Evolutionary conservation across 306 rosid genomes (phyloP), one percentile per base, ranked within the genome.

Genomic region (Dryas alaskensis): DNA sequence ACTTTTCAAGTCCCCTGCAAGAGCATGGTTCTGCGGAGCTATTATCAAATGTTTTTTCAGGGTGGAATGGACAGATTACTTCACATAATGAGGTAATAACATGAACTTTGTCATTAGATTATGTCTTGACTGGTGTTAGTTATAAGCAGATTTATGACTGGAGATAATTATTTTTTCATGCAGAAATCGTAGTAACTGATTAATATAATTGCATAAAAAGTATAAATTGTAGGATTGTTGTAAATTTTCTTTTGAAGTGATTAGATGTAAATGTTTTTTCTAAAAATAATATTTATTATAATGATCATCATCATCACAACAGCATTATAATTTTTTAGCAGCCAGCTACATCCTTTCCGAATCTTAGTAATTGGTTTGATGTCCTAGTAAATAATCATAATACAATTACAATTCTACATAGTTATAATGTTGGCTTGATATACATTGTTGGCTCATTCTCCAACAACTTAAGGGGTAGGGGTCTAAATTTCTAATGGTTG

Each of bases 81-180:
- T 78, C 46, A 52, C 88, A 68, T 47, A 73, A 76, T 77, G 89
- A 91, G 92, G 97, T 91, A 81, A 67, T 67, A 67, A 76, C 67
- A 70, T 69, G 60, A 47, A 60, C 55, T 43, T 63, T 46, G 31
- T 10, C 16, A 16, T 43, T 49, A 47, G 11, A 50, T 45, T 67
- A 67, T 7, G 72, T 5, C 45, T 69, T 40, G 27, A 69, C 48
- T 69, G 60, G 14, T 8, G 5, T 16, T 49, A 51, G 48, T 69
- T 16, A 13, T 50, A 8, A 49, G 19, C 37, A 69, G 47, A 37
- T 51, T 4, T 49, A 6, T 8, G 14, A 31, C 31, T 16, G 31
- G 10, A 47, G 19, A 17, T 6, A 66, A 22, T 46, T 40, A 10
- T 47, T 6, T 22, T 66, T 65, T 66, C 42, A 46, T 4, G 6